These are phyloP conservation scores for Pisolithus sp. DNA, from an alignment of 768 basidiomycete genomes.

Conservation along the genomic window DNA sequence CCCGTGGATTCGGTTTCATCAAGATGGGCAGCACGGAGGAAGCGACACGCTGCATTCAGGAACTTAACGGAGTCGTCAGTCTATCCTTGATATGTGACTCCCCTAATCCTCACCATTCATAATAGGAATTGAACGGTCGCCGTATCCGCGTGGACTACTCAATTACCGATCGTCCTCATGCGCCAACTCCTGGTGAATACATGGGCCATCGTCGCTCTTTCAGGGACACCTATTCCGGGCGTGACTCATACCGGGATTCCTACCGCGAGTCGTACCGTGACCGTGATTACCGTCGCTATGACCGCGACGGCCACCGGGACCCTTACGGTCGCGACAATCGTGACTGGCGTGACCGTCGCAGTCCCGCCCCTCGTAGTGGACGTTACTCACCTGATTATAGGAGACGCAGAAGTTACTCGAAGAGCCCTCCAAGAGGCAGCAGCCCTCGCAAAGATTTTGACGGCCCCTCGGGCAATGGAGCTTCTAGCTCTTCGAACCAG, in stretches of 20 bases:
- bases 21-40: slow-evolving; percentile 88
- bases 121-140: slow-evolving; percentile 87
- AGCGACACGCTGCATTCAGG: slow-evolving; percentile 79
- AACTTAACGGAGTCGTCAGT: slow-evolving; percentile 87
- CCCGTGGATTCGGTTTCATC: slow-evolving; percentile 97
- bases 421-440: slow-evolving; percentile 74
- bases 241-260: slow-evolving; percentile 38
- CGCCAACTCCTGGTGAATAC: slow-evolving; percentile 96
- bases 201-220: slow-evolving; percentile 79
- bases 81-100: no score
- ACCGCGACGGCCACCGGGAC: slow-evolving; percentile 48
- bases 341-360: slow-evolving; percentile 79
- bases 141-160: slow-evolving; percentile 97
- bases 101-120: neutral
- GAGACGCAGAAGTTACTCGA: slow-evolving; percentile 69
- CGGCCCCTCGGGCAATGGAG: slow-evolving; percentile 35
- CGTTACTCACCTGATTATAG: slow-evolving; percentile 76
- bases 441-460: slow-evolving; percentile 48
- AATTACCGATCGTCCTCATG: slow-evolving; percentile 88
- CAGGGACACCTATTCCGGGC: slow-evolving; percentile 40
- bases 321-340: slow-evolving; percentile 64
- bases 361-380: slow-evolving; percentile 59
- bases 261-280: slow-evolving; percentile 43
- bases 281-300: slow-evolving; percentile 34
- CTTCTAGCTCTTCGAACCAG: slow-evolving; percentile 27